Evolutionary conservation across 208 protist genomes (phyloP).

Genomic region (Phytomonas sp.): DNA sequence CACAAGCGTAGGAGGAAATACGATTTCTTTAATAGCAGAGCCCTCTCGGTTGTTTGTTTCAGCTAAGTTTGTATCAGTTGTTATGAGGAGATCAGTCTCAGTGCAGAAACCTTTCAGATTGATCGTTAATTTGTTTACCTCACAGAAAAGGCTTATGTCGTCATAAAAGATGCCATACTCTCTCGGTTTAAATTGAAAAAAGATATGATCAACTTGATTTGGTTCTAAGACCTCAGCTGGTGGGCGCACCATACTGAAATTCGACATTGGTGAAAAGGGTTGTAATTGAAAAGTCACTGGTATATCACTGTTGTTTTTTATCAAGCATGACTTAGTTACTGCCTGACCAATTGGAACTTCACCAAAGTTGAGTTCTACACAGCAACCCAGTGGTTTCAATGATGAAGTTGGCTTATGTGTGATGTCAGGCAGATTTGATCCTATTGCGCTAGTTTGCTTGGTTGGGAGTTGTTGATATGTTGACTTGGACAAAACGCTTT

Average conservation of each 20-base stretch:
- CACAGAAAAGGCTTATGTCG: neutral
- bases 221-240: constrained; percentile 20
- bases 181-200: constrained; percentile 43
- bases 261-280: constrained; percentile 42
- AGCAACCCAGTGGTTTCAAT: neutral
- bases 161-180: constrained; percentile 32
- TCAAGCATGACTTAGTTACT: constrained; percentile 25
- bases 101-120: constrained; percentile 38
- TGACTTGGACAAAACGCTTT: neutral
- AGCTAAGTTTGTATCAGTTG: constrained; percentile 16
- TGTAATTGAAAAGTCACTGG: constrained; percentile 28
- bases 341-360: constrained; percentile 49
- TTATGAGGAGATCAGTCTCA: constrained; percentile 41
- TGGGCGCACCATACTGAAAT: constrained; percentile 43
- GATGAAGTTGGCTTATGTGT: neutral
- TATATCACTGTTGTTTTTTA: constrained; percentile 28
- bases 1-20: constrained; percentile 30
- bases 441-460: neutral
- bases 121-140: constrained; percentile 29
- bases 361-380: constrained; percentile 34
- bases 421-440: neutral
- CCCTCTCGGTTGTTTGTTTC: constrained; percentile 8
- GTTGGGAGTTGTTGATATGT: neutral
- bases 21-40: constrained; percentile 17
- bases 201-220: constrained; percentile 23